Evolutionary conservation across 2,329 filamentous ascomycete species (phyloP), one percentile per base, ranked within the genome.

Genomic region (Truncatella angustata): DNA sequence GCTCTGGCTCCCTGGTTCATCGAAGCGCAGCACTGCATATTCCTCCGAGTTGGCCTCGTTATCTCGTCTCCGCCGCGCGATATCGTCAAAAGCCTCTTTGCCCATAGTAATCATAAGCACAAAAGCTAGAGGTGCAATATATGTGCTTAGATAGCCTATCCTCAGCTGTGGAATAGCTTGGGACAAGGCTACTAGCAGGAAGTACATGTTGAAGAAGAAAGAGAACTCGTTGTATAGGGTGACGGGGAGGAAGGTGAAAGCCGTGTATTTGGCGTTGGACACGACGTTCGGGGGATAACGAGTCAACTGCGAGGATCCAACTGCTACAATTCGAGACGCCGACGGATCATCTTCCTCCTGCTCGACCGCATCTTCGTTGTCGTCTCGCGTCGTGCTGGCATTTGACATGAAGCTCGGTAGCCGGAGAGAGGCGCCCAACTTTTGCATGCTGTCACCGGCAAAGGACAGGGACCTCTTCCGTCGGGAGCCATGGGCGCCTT

Each of bases 151-250:
- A 69, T 97, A 97, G 51, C 94, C 94, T 59, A 99, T 97, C 50
- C 91, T 85, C 50, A 99, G 74, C 20, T 89, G 82, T 4, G 91
- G 92, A 63, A 99, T 92, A 39, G 91, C 86, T 72, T 99, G 94
- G 34, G 93, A 97, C 46, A 97, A 73, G 5, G 94, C 95, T 46
- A 99, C 94, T 23, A 97, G 84, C 51, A 99, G 78, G 69, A 99
- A 99, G 69, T 99, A 99, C 78, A 97, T 90, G 79, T 99, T 99
- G 79, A 99, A 96, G 74, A 99, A 99, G 76, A 97, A 99, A 54
- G 93, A 97, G 69, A 99, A 99, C 67, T 99, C 94, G 73, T 97
- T 97, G 73, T 97, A 99, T 20, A 99, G 77, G 0, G 94, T 99
- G 49, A 93, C 80, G 2, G 95, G 95, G 12, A 99, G 80, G 70